Evolutionary conservation across 1,139 yeast species (phyloP).

Genomic region (Nakaseomyces sp.): DNA sequence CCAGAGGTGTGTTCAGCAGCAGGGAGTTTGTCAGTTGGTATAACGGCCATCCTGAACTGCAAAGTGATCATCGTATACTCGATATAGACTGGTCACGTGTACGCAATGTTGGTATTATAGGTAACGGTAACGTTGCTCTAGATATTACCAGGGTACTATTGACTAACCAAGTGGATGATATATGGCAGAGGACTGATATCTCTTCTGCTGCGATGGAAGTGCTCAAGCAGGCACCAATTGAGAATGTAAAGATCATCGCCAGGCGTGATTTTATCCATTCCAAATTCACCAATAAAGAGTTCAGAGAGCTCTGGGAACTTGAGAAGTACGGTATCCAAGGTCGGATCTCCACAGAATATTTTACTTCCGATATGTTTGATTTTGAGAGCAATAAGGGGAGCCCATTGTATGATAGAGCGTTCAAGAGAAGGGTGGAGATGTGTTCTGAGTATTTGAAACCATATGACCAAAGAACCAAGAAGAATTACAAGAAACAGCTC

Average conservation of each 20-base stretch:
- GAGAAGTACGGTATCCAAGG: slow-evolving; percentile 47
- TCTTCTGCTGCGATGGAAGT: slow-evolving; percentile 49
- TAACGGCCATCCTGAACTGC: slow-evolving; percentile 68
- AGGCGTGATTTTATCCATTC: slow-evolving; percentile 77
- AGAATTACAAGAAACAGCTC: slow-evolving; percentile 23
- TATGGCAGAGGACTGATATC: slow-evolving; percentile 68
- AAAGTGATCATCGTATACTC: slow-evolving; percentile 24
- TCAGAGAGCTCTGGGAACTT: slow-evolving; percentile 71
- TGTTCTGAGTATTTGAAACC: slow-evolving; percentile 45
- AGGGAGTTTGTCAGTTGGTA: slow-evolving; percentile 93
- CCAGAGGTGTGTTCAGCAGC: slow-evolving; percentile 68
- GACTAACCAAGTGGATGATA: slow-evolving; percentile 43
- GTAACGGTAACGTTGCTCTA: slow-evolving; percentile 96
- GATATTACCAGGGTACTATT: slow-evolving; percentile 79
- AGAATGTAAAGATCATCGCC: slow-evolving; percentile 65
- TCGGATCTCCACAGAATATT: slow-evolving; percentile 41
- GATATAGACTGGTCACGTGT: slow-evolving; percentile 43
- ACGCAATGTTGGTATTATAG: slow-evolving; percentile 69
- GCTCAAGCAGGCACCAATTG: slow-evolving; percentile 46
- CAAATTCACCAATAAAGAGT: slow-evolving; percentile 87
- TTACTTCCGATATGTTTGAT: slow-evolving; percentile 38
- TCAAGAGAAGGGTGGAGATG: slow-evolving; percentile 60
- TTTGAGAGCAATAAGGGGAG: slow-evolving; percentile 23
- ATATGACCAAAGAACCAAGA: slow-evolving; percentile 21
- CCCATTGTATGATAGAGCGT: slow-evolving; percentile 45